Evolutionary conservation across 352 stramenopile genomes (phyloP).

Genomic region (Phytophthora colocasiae): DNA sequence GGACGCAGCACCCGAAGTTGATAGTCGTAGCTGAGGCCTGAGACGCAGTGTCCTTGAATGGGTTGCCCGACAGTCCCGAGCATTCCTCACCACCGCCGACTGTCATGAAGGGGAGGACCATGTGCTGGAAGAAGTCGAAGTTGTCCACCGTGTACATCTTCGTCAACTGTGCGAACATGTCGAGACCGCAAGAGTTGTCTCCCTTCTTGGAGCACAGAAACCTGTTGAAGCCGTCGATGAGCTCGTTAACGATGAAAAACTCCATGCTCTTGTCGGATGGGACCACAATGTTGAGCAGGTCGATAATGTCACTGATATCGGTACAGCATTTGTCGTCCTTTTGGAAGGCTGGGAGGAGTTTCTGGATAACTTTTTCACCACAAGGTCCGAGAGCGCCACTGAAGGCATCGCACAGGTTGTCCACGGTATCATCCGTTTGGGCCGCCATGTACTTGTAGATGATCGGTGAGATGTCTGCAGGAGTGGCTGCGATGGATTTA

Average conservation of each 20-base stretch:
- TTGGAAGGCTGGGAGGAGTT: slow-evolving; percentile 40
- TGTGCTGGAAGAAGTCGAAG: slow-evolving; percentile 57
- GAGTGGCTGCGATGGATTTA: slow-evolving; percentile 42
- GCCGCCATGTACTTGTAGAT: slow-evolving; percentile 57
- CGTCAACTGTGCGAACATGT: slow-evolving; percentile 54
- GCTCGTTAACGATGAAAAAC: slow-evolving; percentile 57
- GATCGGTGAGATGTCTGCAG: slow-evolving; percentile 43
- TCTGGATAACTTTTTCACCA: slow-evolving; percentile 41
- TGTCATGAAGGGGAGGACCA: slow-evolving; percentile 61
- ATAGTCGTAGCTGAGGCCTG: slow-evolving; percentile 40
- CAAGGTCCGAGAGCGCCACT: slow-evolving; percentile 50
- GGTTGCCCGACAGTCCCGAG: slow-evolving; percentile 42
- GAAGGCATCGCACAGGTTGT: slow-evolving; percentile 54
- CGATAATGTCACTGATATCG: slow-evolving; percentile 54
- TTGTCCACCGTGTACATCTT: slow-evolving; percentile 46
- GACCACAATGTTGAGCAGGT: slow-evolving; percentile 60
- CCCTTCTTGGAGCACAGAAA: slow-evolving; percentile 55
- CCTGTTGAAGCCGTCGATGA: slow-evolving; percentile 61
- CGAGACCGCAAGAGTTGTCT: slow-evolving; percentile 45
- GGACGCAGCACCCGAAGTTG: slow-evolving; percentile 58
- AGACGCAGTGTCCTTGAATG: slow-evolving; percentile 48
- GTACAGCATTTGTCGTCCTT: slow-evolving; percentile 58
- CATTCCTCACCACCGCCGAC: slow-evolving; percentile 43
- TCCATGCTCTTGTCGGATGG: slow-evolving; percentile 41
- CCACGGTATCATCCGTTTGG: slow-evolving; percentile 41